Evolutionary conservation across 2,329 filamentous ascomycete species (phyloP), one percentile per base, ranked within the genome.

Genomic region (Exophiala sp.): DNA sequence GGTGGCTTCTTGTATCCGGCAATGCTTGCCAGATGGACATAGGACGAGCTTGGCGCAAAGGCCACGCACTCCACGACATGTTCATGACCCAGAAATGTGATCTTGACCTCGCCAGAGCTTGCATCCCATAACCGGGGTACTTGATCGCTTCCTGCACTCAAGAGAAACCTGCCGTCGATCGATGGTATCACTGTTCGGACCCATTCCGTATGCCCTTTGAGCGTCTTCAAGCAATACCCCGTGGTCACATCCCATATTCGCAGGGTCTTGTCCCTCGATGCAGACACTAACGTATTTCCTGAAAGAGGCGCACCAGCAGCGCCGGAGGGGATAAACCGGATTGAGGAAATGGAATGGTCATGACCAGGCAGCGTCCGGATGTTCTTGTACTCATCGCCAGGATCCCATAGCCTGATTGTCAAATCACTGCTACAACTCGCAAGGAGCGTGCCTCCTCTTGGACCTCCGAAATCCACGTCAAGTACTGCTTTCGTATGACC

Each of bases 351-450:
- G 61, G 87, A 94, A 70, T 96, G 92, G 64, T 96, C 91, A 71
- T 96, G 91, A 5, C 92, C 91, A 0, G 88, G 87, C 16, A 96
- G 77, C 1, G 91, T 96, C 47, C 91, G 83, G 52, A 96, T 95
- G 67, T 96, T 96, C 70, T 96, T 95, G 75, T 96, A 96, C 55
- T 94, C 89, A 68, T 95, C 88, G 40, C 84, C 82, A 1, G 92
- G 91, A 63, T 96, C 90, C 91, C 91, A 97, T 20, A 96, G 77
- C 71, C 96, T 96, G 72, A 96, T 96, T 2, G 90, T 95, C 41
- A 96, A 74, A 70, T 96, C 92, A 45, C 87, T 91, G 44, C 86
- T 91, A 75, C 90, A 95, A 6, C 87, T 91, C 35, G 86, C 89
- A 60, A 95, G 79, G 20, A 96, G 77, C 3, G 86, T 89, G 32